Percentiles rank a stretch among this genome's conserved stretches.
Conservation (phyloP, 2,329 filamentous ascomycete species). For the Diplodia seriata region DNA sequence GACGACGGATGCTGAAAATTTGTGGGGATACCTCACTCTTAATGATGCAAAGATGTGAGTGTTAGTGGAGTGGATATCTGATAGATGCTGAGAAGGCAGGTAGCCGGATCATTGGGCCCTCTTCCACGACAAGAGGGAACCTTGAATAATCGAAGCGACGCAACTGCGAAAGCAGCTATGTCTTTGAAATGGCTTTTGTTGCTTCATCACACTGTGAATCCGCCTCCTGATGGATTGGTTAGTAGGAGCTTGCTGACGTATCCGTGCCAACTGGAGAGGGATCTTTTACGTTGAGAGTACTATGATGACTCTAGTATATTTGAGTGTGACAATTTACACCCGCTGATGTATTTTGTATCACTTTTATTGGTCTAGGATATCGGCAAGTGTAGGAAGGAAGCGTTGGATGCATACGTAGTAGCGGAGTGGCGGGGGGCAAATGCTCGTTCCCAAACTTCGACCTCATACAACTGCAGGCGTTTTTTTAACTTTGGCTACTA, state of each 20-base stretch:
- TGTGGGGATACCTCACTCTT: not conserved
- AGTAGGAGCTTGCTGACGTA: not conserved
- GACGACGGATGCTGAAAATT: not conserved
- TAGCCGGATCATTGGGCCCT: not conserved
- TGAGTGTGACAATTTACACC: not conserved
- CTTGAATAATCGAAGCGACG: conserved; percentile 8
- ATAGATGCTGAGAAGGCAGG: conserved; percentile 7
- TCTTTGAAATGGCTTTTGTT: not conserved
- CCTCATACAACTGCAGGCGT: too few species aligned
- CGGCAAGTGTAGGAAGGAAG: not conserved
- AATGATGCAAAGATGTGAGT: conserved; percentile 2
- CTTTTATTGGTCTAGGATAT: not conserved
- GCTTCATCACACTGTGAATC: not conserved
- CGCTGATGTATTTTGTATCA: not conserved
- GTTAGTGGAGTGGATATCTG: conserved; percentile 3
- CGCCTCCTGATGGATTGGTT: not conserved
- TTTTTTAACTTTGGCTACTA: too few species aligned
- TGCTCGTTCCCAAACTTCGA: too few species aligned
- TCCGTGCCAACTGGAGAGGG: not conserved
- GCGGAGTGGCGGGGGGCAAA: too few species aligned
- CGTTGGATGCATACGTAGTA: too few species aligned
- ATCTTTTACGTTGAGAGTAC: not conserved
- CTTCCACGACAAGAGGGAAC: not conserved
- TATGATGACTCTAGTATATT: not conserved
- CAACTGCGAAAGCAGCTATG: conserved; percentile 8